Percentiles rank a stretch among this genome's conserved stretches.
These are phyloP conservation scores for Torulaspora indica DNA, from an alignment of 805 yeast species.

Conservation along the genomic window DNA sequence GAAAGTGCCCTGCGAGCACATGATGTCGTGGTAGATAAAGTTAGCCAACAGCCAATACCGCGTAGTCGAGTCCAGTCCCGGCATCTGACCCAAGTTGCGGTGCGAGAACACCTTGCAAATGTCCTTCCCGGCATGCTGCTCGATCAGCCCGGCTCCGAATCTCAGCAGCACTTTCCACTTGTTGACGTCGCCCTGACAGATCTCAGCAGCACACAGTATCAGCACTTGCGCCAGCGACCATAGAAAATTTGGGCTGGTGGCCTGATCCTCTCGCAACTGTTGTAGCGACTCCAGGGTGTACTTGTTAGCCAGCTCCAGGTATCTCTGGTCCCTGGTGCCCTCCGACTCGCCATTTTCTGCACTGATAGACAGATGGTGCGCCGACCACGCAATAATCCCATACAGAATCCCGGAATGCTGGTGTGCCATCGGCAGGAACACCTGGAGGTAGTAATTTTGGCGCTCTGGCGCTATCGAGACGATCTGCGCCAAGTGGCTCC, in stretches of 20 bases:
- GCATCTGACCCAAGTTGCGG: constrained; percentile 40
- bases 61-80: constrained; percentile 16
- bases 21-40: constrained; percentile 75
- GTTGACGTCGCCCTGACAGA: constrained; percentile 74
- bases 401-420: constrained; percentile 46
- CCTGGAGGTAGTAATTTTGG: constrained; percentile 48
- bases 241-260: constrained; percentile 10
- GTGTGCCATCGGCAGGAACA: constrained; percentile 50
- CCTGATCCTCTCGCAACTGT: constrained; percentile 11
- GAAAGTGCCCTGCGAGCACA: constrained; percentile 62
- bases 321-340: constrained; percentile 11
- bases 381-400: constrained; percentile 57
- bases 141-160: constrained; percentile 61
- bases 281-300: constrained; percentile 22
- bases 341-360: constrained; percentile 9
- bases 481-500: constrained; percentile 44
- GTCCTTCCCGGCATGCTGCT: constrained; percentile 56
- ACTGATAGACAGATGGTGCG: constrained; percentile 28
- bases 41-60: constrained; percentile 69
- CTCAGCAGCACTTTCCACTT: constrained; percentile 67
- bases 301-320: constrained; percentile 20
- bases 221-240: constrained; percentile 54
- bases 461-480: constrained; percentile 47
- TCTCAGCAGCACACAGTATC: constrained; percentile 72
- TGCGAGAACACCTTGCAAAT: constrained; percentile 39